Conservation (phyloP, 2,329 filamentous ascomycete genomes). For the Verticillium tricorpus region DNA sequence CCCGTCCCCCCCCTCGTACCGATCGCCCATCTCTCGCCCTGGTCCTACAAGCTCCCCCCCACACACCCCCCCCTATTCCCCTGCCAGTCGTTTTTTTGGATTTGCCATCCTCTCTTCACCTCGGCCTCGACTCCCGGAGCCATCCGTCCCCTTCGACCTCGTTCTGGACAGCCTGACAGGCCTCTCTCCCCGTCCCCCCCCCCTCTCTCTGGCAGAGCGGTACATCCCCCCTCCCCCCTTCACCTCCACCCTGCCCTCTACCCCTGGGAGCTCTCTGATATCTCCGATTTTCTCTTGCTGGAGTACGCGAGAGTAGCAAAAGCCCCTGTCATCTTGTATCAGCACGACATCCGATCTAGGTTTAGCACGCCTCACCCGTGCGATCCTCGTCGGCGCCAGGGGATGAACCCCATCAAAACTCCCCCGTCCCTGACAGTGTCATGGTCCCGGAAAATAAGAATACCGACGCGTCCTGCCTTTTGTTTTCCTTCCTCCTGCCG, state of each 20-base stretch:
- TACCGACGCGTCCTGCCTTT: conserved; percentile 43
- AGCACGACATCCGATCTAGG: conserved; percentile 26
- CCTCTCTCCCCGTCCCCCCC: background rate
- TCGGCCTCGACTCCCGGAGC: background rate
- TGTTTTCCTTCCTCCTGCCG: conserved; percentile 29
- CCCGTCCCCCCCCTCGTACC: conserved; percentile 21
- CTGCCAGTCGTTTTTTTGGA: background rate
- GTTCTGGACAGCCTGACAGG: background rate
- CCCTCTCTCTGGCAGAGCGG: background rate
- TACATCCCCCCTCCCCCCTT: conserved; percentile 1
- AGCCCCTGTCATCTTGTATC: conserved; percentile 14
- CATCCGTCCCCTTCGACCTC: background rate
- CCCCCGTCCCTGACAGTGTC: conserved; percentile 42
- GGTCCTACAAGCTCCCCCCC: background rate
- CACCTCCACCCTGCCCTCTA: conserved; percentile 2
- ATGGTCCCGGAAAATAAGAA: conserved; percentile 42
- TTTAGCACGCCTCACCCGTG: conserved; percentile 44
- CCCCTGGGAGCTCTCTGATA: conserved; percentile 6
- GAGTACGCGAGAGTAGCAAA: conserved; percentile 10
- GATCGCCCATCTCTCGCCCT: conserved; percentile 6
- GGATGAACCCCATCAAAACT: conserved; percentile 30
- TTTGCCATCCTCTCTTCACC: background rate
- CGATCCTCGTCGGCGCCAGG: conserved; percentile 40
- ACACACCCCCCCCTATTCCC: background rate
- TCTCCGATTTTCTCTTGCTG: conserved; percentile 13